These are phyloP conservation scores for Actinomortierella ambigua DNA, from an alignment of 371 early-diverging fungal species.

Conservation along the genomic window DNA sequence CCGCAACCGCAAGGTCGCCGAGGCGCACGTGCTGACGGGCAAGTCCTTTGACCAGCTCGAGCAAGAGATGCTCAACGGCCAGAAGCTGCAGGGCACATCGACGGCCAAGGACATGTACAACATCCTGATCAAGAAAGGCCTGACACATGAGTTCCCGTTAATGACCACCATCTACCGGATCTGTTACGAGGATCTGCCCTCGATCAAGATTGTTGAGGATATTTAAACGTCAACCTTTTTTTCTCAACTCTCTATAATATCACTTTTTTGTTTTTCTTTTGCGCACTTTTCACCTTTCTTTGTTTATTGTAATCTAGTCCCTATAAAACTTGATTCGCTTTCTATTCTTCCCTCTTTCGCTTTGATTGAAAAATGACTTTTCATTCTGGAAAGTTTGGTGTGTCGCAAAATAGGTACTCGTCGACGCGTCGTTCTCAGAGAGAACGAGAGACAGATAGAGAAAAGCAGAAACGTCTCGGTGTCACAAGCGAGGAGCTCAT, in stretches of 20 bases:
- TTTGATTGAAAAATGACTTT: too few relatives aligned
- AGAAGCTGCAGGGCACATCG: constrained; percentile 97
- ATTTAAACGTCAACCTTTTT: constrained; percentile 40
- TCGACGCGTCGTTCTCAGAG: too few relatives aligned
- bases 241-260: background rate
- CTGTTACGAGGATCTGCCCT: constrained; percentile 73
- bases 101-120: constrained; percentile 90
- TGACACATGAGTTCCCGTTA: constrained; percentile 81
- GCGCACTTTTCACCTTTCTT: background rate
- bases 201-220: constrained; percentile 60
- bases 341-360: too few relatives aligned
- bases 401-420: too few relatives aligned
- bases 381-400: too few relatives aligned
- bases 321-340: too few relatives aligned
- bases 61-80: constrained; percentile 91
- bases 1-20: constrained; percentile 94
- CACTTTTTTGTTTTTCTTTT: background rate
- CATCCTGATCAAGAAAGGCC: constrained; percentile 69
- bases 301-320: too few relatives aligned
- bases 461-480: too few relatives aligned
- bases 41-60: constrained; percentile 93
- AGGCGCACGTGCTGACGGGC: constrained; percentile 87
- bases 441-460: too few relatives aligned
- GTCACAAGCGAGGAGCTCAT: too few relatives aligned
- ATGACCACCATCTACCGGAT: constrained; percentile 90